phyloP scores from a whole-genome alignment of 352 stramenopile genomes.

The Pythium graminicola region DNA sequence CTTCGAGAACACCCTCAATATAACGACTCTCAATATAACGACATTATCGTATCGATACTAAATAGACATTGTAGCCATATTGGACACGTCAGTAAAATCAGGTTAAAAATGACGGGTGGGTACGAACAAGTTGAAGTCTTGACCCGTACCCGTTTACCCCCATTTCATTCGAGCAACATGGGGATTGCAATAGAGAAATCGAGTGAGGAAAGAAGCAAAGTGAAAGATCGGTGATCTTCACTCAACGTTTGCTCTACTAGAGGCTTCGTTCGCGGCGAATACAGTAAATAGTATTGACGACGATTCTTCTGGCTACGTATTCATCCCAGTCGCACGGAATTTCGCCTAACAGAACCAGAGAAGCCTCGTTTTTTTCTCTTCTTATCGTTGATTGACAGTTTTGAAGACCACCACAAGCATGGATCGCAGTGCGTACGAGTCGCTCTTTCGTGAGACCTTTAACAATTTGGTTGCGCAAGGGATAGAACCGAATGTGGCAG shows the following conservation, averaged over 20 bases:
- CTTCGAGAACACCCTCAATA: neutral
- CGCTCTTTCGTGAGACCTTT: slow-evolving; percentile 51
- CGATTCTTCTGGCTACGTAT: neutral
- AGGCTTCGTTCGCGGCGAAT: neutral
- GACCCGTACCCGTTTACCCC: slow-evolving; percentile 9
- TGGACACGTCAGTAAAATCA: slow-evolving; percentile 5
- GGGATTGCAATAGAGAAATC: neutral
- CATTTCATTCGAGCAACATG: slow-evolving; percentile 4
- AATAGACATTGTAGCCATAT: neutral
- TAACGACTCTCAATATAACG: neutral
- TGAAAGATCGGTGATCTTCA: neutral
- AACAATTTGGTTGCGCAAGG: slow-evolving; percentile 41
- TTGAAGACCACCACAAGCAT: no score
- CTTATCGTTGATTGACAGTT: no score
- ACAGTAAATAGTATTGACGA: neutral
- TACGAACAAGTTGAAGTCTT: slow-evolving; percentile 22
- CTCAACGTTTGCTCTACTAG: neutral
- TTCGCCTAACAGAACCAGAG: neutral
- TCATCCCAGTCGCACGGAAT: neutral
- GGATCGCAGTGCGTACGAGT: slow-evolving; percentile 19
- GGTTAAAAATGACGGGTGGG: slow-evolving; percentile 7
- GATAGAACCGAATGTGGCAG: slow-evolving; percentile 53
- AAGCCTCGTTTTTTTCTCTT: neutral
- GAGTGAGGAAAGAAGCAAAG: neutral
- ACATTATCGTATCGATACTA: no score